Evolutionary conservation across 805 yeast species (phyloP).

Genomic region (Blastobotrys muscicola): DNA sequence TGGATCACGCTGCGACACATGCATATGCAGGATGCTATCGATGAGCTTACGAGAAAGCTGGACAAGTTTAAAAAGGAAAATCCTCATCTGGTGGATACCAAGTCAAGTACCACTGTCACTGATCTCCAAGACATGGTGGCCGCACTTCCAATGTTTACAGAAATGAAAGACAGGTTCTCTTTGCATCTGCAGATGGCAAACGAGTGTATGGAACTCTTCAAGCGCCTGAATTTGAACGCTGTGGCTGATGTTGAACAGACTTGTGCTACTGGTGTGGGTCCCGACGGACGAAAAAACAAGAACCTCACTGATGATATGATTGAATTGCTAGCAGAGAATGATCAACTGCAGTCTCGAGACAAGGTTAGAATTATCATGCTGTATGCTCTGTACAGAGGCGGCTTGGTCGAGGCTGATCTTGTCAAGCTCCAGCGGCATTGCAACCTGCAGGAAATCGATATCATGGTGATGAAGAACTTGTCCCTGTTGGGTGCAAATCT

Average conservation of each 20-base stretch:
- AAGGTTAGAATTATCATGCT: constrained; percentile 65
- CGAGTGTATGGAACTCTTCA: constrained; percentile 52
- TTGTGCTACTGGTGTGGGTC: constrained; percentile 59
- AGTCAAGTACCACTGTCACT: constrained; percentile 52
- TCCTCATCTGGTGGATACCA: constrained; percentile 63
- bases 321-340: constrained; percentile 35
- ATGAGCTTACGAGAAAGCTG: constrained; percentile 46
- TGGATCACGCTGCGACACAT: constrained; percentile 65
- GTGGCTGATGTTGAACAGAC: constrained; percentile 82
- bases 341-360: constrained; percentile 47
- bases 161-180: constrained; percentile 27
- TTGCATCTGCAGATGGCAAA: constrained; percentile 36
- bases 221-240: constrained; percentile 50
- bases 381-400: constrained; percentile 76
- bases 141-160: constrained; percentile 28
- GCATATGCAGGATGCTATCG: constrained; percentile 69
- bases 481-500: constrained; percentile 49
- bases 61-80: constrained; percentile 60
- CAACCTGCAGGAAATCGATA: constrained; percentile 32
- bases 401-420: constrained; percentile 61
- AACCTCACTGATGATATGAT: constrained; percentile 56
- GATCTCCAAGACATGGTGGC: constrained; percentile 66
- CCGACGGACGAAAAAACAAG: constrained; percentile 51
- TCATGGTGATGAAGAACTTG: constrained; percentile 50
- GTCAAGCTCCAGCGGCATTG: constrained; percentile 54